Evolutionary conservation across 2,329 filamentous ascomycete genomes (phyloP).

Genomic region (Sarocladium oryzae): DNA sequence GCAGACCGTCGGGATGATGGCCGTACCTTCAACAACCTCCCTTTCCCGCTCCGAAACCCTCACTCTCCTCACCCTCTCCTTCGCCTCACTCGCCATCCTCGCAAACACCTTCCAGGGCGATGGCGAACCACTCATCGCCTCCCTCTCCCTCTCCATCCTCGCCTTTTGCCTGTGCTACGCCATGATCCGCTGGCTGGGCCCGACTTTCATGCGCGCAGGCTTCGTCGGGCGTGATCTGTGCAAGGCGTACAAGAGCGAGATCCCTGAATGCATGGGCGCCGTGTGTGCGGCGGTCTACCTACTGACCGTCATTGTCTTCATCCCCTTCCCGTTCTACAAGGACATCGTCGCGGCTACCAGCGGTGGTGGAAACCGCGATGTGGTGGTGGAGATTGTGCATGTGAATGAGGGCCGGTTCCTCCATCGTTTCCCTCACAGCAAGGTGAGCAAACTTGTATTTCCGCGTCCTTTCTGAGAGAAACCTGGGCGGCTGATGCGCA

Average conservation of each 20-base stretch:
- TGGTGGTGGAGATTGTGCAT: slow-evolving; percentile 66
- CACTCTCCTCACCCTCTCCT: slow-evolving; percentile 54
- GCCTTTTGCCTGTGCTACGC: slow-evolving; percentile 78
- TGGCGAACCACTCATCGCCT: slow-evolving; percentile 83
- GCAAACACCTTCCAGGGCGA: slow-evolving; percentile 76
- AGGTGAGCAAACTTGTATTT: slow-evolving; percentile 53
- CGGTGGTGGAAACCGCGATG: slow-evolving; percentile 85
- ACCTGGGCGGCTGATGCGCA: no score
- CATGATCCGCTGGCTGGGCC: slow-evolving; percentile 88
- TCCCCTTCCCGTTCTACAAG: slow-evolving; percentile 97
- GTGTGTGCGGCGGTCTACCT: slow-evolving; percentile 91
- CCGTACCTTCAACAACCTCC: slow-evolving; percentile 21
- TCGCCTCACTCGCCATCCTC: slow-evolving; percentile 66
- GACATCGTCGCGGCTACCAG: slow-evolving; percentile 94
- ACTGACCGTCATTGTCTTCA: slow-evolving; percentile 81
- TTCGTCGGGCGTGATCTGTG: slow-evolving; percentile 86
- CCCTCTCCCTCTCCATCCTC: slow-evolving; percentile 76
- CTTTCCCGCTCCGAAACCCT: slow-evolving; percentile 50
- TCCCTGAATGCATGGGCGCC: slow-evolving; percentile 95
- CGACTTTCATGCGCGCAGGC: slow-evolving; percentile 80
- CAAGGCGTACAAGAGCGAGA: slow-evolving; percentile 61
- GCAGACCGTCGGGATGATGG: slow-evolving; percentile 19
- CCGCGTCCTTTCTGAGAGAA: no score
- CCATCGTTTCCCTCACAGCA: slow-evolving; percentile 89
- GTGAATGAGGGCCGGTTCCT: slow-evolving; percentile 79